A percentile compares a stretch with the other conserved stretches of the same genome.
These are phyloP conservation scores for Phanerodontia chrysosporium DNA, from an alignment of 768 basidiomycete species.

Conservation along the genomic window DNA sequence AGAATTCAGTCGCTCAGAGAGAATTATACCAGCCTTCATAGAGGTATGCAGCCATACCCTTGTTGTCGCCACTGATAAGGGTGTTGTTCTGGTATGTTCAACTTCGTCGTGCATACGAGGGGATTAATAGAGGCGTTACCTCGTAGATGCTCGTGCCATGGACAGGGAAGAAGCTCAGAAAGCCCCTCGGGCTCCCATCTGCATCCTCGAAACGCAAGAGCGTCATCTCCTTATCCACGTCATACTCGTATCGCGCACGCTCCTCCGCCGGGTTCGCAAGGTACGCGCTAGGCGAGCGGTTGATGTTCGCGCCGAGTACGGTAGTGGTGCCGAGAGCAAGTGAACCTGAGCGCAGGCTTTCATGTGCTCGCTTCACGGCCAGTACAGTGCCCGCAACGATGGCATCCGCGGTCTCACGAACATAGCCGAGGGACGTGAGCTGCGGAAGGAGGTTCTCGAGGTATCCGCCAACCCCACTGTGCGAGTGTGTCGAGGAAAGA, in stretches of 20 bases:
- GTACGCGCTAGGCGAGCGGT: constrained; percentile 74
- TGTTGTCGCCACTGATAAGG: constrained; percentile 77
- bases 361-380: constrained; percentile 67
- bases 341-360: constrained; percentile 51
- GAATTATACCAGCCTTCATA: constrained; percentile 55
- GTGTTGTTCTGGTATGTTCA: constrained; percentile 88
- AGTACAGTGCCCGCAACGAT: constrained; percentile 66
- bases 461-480: constrained; percentile 77
- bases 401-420: constrained; percentile 66
- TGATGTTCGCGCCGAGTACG: constrained; percentile 63
- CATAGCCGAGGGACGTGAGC: constrained; percentile 69
- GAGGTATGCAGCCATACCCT: constrained; percentile 79
- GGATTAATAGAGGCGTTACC: constrained; percentile 30
- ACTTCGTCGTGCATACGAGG: too few relatives aligned
- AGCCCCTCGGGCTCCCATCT: constrained; percentile 54
- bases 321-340: constrained; percentile 68
- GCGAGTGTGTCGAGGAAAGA: constrained; percentile 71
- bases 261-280: constrained; percentile 71
- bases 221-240: constrained; percentile 74
- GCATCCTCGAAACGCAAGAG: constrained; percentile 61
- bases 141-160: constrained; percentile 80
- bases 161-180: constrained; percentile 73
- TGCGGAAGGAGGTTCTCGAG: constrained; percentile 77
- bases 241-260: constrained; percentile 58
- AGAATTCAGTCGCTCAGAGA: not conserved